Evolutionary conservation across 192 early-diverging fungal species (phyloP).

Genomic region (Chytriomyces sp.): DNA sequence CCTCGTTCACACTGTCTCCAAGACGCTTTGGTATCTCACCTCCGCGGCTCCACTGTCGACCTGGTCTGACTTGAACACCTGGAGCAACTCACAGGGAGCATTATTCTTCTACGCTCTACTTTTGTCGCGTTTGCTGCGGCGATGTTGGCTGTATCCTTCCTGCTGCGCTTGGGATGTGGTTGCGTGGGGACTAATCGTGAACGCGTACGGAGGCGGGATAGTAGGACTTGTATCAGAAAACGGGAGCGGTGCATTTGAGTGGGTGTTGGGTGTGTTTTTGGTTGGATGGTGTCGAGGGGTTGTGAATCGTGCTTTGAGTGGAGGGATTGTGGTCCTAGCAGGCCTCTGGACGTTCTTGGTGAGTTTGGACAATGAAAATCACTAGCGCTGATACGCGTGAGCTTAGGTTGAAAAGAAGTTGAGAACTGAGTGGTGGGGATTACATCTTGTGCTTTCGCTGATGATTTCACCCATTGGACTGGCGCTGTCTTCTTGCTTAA

Average conservation of each 20-base stretch:
- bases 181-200: neutral
- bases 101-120: constrained; percentile 10
- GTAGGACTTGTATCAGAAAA: neutral
- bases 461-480: constrained; percentile 18
- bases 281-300: neutral
- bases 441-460: constrained; percentile 4
- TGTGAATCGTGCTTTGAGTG: neutral
- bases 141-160: neutral
- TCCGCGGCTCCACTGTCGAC: too few relatives aligned
- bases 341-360: constrained; percentile 14
- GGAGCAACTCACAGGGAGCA: too few relatives aligned
- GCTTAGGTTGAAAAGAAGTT: constrained; percentile 10
- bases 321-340: neutral
- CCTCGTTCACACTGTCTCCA: too few relatives aligned
- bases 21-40: too few relatives aligned
- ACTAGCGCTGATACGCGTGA: neutral
- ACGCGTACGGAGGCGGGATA: neutral
- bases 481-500: constrained; percentile 13
- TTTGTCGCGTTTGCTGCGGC: neutral
- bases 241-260: neutral
- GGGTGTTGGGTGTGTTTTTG: constrained; percentile 5
- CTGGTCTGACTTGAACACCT: too few relatives aligned
- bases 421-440: constrained; percentile 11
- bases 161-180: constrained; percentile 12
- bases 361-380: neutral